phyloP scores from a whole-genome alignment of 1,284 basidiomycete genomes.

The Apiotrichum domesticum region DNA sequence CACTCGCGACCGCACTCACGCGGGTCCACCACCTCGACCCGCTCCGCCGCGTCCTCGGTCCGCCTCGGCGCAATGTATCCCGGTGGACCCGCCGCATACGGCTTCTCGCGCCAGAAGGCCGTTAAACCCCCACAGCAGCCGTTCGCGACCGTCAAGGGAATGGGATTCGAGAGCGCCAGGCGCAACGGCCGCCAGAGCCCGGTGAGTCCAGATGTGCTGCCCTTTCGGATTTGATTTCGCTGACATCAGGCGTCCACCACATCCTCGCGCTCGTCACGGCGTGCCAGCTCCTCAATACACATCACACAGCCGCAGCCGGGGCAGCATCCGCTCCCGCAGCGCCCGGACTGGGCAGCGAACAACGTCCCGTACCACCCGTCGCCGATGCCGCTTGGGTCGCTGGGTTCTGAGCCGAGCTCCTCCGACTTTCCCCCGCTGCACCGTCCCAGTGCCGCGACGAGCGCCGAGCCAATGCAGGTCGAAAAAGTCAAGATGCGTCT shows the following conservation, averaged over 20 bases:
- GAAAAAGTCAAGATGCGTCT: slow-evolving; percentile 31
- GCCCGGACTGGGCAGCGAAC: slow-evolving; percentile 44
- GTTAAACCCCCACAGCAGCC: slow-evolving; percentile 25
- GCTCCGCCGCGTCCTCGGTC: slow-evolving; percentile 39
- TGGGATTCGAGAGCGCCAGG: slow-evolving; percentile 11
- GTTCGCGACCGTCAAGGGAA: slow-evolving; percentile 8
- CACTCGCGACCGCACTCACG: slow-evolving; percentile 39
- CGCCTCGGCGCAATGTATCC: slow-evolving; percentile 39
- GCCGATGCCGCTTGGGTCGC: slow-evolving; percentile 17
- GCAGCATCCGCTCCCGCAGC: slow-evolving; percentile 39
- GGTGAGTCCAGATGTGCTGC: slow-evolving; percentile 25
- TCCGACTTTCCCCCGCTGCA: slow-evolving; percentile 38
- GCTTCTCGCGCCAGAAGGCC: slow-evolving; percentile 33
- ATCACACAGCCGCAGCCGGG: slow-evolving; percentile 27
- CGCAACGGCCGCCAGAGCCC: slow-evolving; percentile 38
- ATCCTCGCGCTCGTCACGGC: slow-evolving; percentile 37
- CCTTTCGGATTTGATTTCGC: no score
- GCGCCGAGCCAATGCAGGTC: slow-evolving; percentile 42
- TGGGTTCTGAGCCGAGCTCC: slow-evolving; percentile 14
- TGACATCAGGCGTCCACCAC: slow-evolving; percentile 26
- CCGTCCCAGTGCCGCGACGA: slow-evolving; percentile 16
- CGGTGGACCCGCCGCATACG: slow-evolving; percentile 21
- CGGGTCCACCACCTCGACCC: slow-evolving; percentile 40
- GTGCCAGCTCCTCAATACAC: slow-evolving; percentile 27
- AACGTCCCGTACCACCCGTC: slow-evolving; percentile 43